Evolutionary conservation across 1,284 basidiomycete genomes (phyloP), one percentile per base, ranked within the genome.

Genomic region (Macrocybe sp.): DNA sequence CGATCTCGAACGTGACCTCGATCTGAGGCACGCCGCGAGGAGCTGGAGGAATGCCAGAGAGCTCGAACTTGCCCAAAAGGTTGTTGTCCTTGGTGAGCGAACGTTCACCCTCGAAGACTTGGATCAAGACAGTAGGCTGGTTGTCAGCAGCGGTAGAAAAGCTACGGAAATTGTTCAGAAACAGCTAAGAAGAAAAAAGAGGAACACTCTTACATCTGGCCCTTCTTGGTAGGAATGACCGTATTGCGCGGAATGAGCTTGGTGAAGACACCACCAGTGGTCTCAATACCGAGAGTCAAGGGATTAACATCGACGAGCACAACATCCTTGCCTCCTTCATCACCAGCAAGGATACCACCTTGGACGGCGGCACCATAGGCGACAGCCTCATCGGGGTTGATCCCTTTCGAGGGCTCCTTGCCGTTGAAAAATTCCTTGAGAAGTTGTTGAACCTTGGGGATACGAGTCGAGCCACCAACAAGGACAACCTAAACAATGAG

Each of bases 1-100:
- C 92, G 65, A 96, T 89, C 74, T 96, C 92, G 65, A 96, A 96
- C 14, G 87, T 85, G 49, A 97, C 93, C 69, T 96, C 93, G 50
- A 96, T 93, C 59, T 96, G 93, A 59, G 92, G 93, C 44, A 95
- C 90, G 65, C 95, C 95, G 54, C 93, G 92, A 53, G 95, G 94
- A 1, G 95, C 90, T 36, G 94, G 93, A 14, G 95, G 95, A 55
- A 98, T 97, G 53, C 89, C 70, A 51, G 83, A 87, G 41, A 97
- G 83, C 72, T 97, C 95, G 64, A 98, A 97, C 70, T 95, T 94
- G 73, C 95, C 95, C 55, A 99, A 87, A 47, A 89, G 80, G 78
- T 97, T 95, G 85, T 97, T 97, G 76, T 98, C 93, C 82, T 95
- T 95, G 62, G 93, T 97, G 66, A 96, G 73, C 41, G 92, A 85